Evolutionary conservation across 2,329 filamentous ascomycete genomes (phyloP), one percentile per base, ranked within the genome.

Genomic region (Verticillium longisporum): DNA sequence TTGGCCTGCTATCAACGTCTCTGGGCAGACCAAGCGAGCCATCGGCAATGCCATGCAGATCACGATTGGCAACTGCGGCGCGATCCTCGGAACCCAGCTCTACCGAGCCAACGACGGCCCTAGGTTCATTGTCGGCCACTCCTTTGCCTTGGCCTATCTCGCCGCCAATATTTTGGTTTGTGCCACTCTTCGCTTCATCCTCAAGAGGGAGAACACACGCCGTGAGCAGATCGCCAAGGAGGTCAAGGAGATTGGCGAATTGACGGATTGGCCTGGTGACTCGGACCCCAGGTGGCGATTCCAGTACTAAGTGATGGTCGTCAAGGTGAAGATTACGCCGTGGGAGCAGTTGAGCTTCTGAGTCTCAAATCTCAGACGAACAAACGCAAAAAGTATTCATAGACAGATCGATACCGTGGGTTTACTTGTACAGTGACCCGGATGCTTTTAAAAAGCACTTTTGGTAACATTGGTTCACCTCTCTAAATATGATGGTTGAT

Each of bases 1-100:
- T 1, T 91, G 88, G 88, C 86, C 87, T 0, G 87, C 88, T 1
- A 89, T 88, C 70, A 90, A 91, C 62, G 85, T 91, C 0, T 87
- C 85, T 0, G 86, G 87, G 0, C 87, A 90, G 72, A 89, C 86
- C 0, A 91, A 91, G 72, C 79, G 88, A 1, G 86, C 85, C 1
- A 84, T 87, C 4, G 85, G 84, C 2, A 89, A 87, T 56, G 88
- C 85, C 0, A 84, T 91, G 82, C 87, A 90, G 66, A 90, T 91
- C 61, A 87, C 83, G 10, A 86, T 91, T 58, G 88, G 88, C 0
- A 90, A 90, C 65, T 69, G 88, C 1, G 88, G 88, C 0, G 87
- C 86, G 0, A 85, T 90, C 0, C 66, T 91, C 31, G 88, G 88
- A 0, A 91, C 88, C 1, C 88, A 91, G 71, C 70, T 91, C 1